These are phyloP conservation scores for Kitagawia praeruptora DNA, from an alignment of 129 eudicot species.

Conservation along the genomic window DNA sequence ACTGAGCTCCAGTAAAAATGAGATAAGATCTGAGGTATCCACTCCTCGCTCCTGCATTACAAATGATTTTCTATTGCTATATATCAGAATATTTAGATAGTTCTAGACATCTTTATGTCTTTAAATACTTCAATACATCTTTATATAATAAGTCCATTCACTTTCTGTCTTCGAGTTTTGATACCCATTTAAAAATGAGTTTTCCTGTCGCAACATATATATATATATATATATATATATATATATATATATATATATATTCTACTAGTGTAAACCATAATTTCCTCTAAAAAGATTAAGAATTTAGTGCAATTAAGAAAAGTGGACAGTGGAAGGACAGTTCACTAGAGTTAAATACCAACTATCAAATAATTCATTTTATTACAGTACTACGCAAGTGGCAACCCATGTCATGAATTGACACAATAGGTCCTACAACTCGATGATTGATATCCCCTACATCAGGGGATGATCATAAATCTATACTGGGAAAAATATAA, in stretches of 20 bases:
- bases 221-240: too few species aligned
- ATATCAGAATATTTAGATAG: not conserved
- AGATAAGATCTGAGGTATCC: slow-evolving; percentile 83
- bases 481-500: not conserved
- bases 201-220: too few species aligned
- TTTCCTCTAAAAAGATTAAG: too few species aligned
- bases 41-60: slow-evolving; percentile 39
- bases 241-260: not conserved
- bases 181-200: not conserved
- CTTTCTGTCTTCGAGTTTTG: not conserved
- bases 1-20: slow-evolving; percentile 90
- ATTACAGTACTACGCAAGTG: not conserved
- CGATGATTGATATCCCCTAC: not conserved
- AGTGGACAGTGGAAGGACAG: not conserved
- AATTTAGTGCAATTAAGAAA: not conserved
- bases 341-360: not conserved
- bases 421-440: not conserved
- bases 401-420: not conserved
- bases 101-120: not conserved
- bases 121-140: not conserved
- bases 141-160: not conserved
- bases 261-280: not conserved
- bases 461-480: not conserved
- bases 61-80: not conserved
- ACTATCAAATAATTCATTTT: not conserved